A percentile compares a stretch with the other conserved stretches of the same genome.
phyloP scores from a whole-genome alignment of 1,284 basidiomycete species.

The Marasmius sp. region DNA sequence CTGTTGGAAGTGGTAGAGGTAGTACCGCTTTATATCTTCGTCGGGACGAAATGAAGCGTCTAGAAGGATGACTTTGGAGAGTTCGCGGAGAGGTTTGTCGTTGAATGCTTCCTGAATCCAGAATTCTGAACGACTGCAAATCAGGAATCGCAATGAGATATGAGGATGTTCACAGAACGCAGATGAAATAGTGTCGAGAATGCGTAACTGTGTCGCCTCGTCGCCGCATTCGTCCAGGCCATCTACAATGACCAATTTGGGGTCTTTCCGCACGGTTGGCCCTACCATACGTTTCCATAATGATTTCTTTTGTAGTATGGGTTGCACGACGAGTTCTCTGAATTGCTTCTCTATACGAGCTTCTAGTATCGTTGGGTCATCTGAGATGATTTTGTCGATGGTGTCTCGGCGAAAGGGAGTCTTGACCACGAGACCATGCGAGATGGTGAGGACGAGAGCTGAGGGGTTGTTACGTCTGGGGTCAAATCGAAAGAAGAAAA shows the following conservation, averaged over 20 bases:
- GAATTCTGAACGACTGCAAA: constrained; percentile 23
- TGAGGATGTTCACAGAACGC: background rate
- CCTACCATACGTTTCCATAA: too few relatives aligned
- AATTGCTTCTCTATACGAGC: constrained; percentile 1
- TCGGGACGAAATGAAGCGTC: background rate
- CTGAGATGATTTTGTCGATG: background rate
- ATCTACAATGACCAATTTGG: constrained; percentile 1
- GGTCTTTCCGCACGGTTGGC: background rate
- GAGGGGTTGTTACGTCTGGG: background rate
- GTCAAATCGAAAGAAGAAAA: constrained; percentile 14
- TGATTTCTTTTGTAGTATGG: too few relatives aligned
- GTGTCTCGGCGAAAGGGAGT: background rate
- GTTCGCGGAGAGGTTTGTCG: background rate
- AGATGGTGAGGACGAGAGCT: constrained; percentile 1
- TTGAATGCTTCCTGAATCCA: constrained; percentile 11
- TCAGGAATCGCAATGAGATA: constrained; percentile 24
- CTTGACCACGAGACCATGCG: background rate
- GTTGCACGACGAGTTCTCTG: background rate
- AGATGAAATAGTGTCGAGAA: background rate
- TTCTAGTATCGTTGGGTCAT: background rate
- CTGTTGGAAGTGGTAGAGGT: background rate
- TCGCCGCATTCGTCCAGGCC: constrained; percentile 1
- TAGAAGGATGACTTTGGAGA: background rate
- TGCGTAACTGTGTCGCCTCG: background rate
- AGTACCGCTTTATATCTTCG: background rate